Percentiles rank a stretch among this genome's conserved stretches.
These are phyloP conservation scores for Erythrophleum ivorense DNA, from an alignment of 331 rosid species.

Conservation along the genomic window DNA sequence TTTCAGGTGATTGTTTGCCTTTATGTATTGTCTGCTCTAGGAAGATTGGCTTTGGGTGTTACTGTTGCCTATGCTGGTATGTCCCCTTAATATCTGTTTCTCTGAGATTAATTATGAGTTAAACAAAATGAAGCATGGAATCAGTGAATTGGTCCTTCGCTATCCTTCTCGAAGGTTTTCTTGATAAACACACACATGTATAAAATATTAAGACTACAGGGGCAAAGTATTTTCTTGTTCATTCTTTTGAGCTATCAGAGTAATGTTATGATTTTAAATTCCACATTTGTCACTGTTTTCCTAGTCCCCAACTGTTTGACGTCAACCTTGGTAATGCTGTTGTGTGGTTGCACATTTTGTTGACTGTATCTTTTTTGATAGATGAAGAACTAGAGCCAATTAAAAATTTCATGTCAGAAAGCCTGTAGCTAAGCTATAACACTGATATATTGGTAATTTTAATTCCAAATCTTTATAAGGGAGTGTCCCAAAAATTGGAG, in stretches of 20 bases:
- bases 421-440: background rate
- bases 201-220: background rate
- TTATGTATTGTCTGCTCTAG: conserved; percentile 72
- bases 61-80: conserved; percentile 90
- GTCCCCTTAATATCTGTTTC: conserved; percentile 19
- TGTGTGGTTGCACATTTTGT: conserved; percentile 13
- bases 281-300: conserved; percentile 20
- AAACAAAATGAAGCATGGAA: background rate
- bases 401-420: background rate
- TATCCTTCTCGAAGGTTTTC: background rate
- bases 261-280: background rate
- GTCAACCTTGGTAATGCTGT: background rate
- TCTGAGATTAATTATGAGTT: background rate
- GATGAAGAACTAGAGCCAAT: conserved; percentile 10
- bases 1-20: conserved; percentile 76
- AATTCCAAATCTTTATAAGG: background rate
- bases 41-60: conserved; percentile 78
- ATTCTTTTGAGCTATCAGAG: background rate
- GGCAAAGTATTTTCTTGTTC: background rate
- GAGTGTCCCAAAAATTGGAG: background rate
- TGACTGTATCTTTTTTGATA: background rate
- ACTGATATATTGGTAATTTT: background rate
- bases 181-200: background rate
- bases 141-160: background rate
- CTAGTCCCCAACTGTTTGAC: conserved; percentile 28